phyloP scores from a whole-genome alignment of 2,329 filamentous ascomycete species.

The Xylaria arbuscula region DNA sequence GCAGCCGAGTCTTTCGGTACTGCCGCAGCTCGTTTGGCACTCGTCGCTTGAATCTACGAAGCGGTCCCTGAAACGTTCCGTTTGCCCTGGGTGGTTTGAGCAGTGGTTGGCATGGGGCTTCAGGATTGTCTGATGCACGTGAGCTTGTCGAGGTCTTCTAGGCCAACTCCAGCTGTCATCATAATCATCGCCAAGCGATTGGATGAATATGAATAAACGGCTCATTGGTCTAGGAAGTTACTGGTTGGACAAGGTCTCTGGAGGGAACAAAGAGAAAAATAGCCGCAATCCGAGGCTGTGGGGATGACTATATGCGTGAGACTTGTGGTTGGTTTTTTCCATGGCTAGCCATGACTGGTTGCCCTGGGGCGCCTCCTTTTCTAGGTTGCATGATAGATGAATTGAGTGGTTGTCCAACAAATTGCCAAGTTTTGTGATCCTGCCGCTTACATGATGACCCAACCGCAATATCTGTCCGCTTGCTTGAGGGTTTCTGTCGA shows the following conservation, averaged over 20 bases:
- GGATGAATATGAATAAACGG: conserved; percentile 37
- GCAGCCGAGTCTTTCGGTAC: conserved; percentile 14
- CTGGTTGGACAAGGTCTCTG: conserved; percentile 42
- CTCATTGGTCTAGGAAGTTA: conserved; percentile 38
- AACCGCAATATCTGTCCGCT: too few relatives aligned
- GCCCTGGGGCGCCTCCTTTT: conserved; percentile 35
- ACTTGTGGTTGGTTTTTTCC: conserved; percentile 37
- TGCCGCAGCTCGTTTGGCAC: conserved; percentile 19
- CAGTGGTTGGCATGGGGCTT: conserved; percentile 11
- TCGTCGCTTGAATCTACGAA: conserved; percentile 20
- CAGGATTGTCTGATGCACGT: conserved; percentile 24
- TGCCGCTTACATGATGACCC: background rate
- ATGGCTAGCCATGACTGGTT: conserved; percentile 32
- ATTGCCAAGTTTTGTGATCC: conserved; percentile 14
- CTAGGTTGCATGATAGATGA: conserved; percentile 35
- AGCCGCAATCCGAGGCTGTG: too few relatives aligned
- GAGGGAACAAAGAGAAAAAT: too few relatives aligned
- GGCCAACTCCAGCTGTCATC: conserved; percentile 10
- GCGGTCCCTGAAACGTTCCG: conserved; percentile 14
- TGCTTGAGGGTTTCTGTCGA: too few relatives aligned
- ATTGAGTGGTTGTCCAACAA: conserved; percentile 29
- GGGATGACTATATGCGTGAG: conserved; percentile 35
- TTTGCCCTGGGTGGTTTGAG: conserved; percentile 25
- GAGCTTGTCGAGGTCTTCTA: conserved; percentile 25
- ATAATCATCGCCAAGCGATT: conserved; percentile 40